Evolutionary conservation across 2,329 filamentous ascomycete genomes (phyloP).

Genomic region (Xylariales sp.): DNA sequence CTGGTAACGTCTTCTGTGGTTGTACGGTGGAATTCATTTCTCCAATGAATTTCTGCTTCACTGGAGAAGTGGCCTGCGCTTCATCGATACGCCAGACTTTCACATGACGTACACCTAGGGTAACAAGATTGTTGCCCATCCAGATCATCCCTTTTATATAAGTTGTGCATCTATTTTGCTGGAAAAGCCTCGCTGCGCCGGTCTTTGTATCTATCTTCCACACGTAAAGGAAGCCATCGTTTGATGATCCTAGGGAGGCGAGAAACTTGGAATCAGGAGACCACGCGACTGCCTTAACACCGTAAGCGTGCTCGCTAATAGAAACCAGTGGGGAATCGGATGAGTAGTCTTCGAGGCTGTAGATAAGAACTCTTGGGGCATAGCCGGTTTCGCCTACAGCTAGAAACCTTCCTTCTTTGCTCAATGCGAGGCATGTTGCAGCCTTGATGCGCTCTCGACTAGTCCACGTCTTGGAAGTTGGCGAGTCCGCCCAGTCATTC

Average conservation of each 20-base stretch:
- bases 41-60: slow-evolving; percentile 67
- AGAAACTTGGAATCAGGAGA: slow-evolving; percentile 87
- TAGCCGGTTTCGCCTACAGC: slow-evolving; percentile 97
- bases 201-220: slow-evolving; percentile 88
- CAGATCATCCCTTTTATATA: slow-evolving; percentile 88
- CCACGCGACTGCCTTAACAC: slow-evolving; percentile 89
- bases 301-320: slow-evolving; percentile 89
- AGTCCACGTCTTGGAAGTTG: slow-evolving; percentile 79
- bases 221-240: slow-evolving; percentile 93
- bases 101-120: slow-evolving; percentile 88
- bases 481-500: slow-evolving; percentile 71
- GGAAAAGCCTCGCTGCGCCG: slow-evolving; percentile 80
- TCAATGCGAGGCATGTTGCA: slow-evolving; percentile 89
- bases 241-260: slow-evolving; percentile 86
- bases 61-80: slow-evolving; percentile 66
- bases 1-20: slow-evolving; percentile 77
- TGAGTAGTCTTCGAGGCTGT: slow-evolving; percentile 82
- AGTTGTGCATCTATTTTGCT: slow-evolving; percentile 93
- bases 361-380: slow-evolving; percentile 89
- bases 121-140: slow-evolving; percentile 86
- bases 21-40: slow-evolving; percentile 57
- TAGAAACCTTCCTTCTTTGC: slow-evolving; percentile 85
- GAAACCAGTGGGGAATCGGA: slow-evolving; percentile 86
- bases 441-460: slow-evolving; percentile 94
- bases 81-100: slow-evolving; percentile 94